Conservation (phyloP, 1,139 yeast species). For the Scheffersomyces segobiensis region DNA sequence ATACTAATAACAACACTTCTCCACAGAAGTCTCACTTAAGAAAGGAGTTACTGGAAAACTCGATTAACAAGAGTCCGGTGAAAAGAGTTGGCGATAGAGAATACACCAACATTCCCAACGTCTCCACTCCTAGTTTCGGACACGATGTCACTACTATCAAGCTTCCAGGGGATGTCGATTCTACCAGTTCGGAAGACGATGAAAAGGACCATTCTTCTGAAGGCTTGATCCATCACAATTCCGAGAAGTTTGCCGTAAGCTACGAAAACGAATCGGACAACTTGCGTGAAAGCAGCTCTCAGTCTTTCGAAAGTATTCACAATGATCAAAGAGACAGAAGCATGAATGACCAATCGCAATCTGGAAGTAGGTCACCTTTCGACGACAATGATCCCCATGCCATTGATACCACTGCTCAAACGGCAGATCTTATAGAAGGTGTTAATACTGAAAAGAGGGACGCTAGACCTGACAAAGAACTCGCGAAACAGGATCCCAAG, state of each 20-base stretch:
- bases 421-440: not conserved
- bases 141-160: constrained; percentile 1
- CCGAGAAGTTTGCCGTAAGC: constrained; percentile 22
- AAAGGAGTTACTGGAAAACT: constrained; percentile 1
- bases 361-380: not conserved
- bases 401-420: not conserved
- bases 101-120: constrained; percentile 31
- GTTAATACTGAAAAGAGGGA: not conserved
- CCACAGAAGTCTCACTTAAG: constrained; percentile 28
- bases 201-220: not conserved
- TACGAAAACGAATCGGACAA: constrained; percentile 30
- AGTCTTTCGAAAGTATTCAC: not conserved
- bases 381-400: not conserved
- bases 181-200: constrained; percentile 8
- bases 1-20: constrained; percentile 13
- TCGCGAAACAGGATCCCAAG: not conserved
- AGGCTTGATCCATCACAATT: constrained; percentile 1
- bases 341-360: not conserved
- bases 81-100: constrained; percentile 14
- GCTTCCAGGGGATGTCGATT: constrained; percentile 4
- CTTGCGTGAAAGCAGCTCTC: not conserved
- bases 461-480: not conserved
- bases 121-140: constrained; percentile 18
- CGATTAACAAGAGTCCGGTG: constrained; percentile 12
- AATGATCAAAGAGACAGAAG: not conserved